phyloP scores from a whole-genome alignment of 2,329 filamentous ascomycete species.

The Apiospora malaysiana region DNA sequence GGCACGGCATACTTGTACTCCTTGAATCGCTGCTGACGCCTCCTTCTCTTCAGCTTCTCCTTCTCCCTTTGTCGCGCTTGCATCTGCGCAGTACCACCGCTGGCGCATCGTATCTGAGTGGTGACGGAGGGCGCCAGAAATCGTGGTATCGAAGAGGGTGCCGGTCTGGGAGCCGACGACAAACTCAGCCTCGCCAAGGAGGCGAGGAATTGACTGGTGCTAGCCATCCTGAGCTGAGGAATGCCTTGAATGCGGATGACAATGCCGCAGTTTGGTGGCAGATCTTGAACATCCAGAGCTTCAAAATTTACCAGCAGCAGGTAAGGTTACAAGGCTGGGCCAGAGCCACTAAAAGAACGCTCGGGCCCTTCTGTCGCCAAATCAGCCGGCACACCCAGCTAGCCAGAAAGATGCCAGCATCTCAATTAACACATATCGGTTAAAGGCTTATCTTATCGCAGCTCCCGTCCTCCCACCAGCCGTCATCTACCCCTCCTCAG shows the following conservation, averaged over 20 bases:
- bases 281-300: slow-evolving; percentile 14
- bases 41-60: slow-evolving; percentile 60
- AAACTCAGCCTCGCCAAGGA: slow-evolving; percentile 59
- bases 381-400: not conserved
- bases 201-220: slow-evolving; percentile 59
- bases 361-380: not conserved
- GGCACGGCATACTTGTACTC: slow-evolving; percentile 69
- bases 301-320: slow-evolving; percentile 30
- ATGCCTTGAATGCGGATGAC: slow-evolving; percentile 9
- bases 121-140: slow-evolving; percentile 53
- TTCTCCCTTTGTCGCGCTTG: slow-evolving; percentile 56
- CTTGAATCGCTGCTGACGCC: slow-evolving; percentile 68
- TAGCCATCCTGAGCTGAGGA: slow-evolving; percentile 32
- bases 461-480: not conserved
- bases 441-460: not conserved
- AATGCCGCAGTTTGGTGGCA: not conserved
- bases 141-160: slow-evolving; percentile 50
- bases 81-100: slow-evolving; percentile 34
- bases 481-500: slow-evolving; percentile 20
- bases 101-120: slow-evolving; percentile 52
- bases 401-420: not conserved
- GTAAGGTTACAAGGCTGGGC: not conserved
- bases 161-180: slow-evolving; percentile 47
- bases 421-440: not conserved
- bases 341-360: not conserved